Conservation (phyloP, 2,329 filamentous ascomycete species). For the Pseudogymnoascus pannorum region DNA sequence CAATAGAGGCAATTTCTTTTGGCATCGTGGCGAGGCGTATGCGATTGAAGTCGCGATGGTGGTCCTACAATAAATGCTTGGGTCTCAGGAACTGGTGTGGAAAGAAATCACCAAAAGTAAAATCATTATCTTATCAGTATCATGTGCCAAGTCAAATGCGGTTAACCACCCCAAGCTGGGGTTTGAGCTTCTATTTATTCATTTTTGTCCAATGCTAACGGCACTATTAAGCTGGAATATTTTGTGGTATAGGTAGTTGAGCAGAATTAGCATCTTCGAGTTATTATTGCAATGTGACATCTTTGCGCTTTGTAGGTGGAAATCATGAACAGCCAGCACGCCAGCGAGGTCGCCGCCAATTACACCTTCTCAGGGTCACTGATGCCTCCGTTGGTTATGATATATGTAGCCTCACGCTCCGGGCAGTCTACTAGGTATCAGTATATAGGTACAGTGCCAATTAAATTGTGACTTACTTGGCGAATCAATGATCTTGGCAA, state of each 20-base stretch:
- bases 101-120: constrained; percentile 12
- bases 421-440: constrained; percentile 48
- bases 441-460: constrained; percentile 1
- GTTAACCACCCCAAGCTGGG: constrained; percentile 5
- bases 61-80: not conserved
- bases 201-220: not conserved
- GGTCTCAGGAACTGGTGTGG: not conserved
- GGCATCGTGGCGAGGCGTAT: constrained; percentile 8
- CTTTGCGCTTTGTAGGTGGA: not conserved
- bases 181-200: constrained; percentile 1
- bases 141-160: constrained; percentile 13
- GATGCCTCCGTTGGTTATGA: constrained; percentile 63
- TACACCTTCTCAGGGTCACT: constrained; percentile 58
- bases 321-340: not conserved
- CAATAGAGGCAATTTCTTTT: constrained; percentile 16
- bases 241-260: not conserved
- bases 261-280: not conserved
- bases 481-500: constrained; percentile 62
- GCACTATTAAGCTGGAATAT: constrained; percentile 16
- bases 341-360: constrained; percentile 8
- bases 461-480: constrained; percentile 40
- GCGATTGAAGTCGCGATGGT: constrained; percentile 10
- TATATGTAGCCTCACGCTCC: constrained; percentile 61
- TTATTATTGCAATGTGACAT: constrained; percentile 4
- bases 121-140: constrained; percentile 11